Conservation (phyloP, 2,329 filamentous ascomycete genomes). For the Ceratocystis variospora region DNA sequence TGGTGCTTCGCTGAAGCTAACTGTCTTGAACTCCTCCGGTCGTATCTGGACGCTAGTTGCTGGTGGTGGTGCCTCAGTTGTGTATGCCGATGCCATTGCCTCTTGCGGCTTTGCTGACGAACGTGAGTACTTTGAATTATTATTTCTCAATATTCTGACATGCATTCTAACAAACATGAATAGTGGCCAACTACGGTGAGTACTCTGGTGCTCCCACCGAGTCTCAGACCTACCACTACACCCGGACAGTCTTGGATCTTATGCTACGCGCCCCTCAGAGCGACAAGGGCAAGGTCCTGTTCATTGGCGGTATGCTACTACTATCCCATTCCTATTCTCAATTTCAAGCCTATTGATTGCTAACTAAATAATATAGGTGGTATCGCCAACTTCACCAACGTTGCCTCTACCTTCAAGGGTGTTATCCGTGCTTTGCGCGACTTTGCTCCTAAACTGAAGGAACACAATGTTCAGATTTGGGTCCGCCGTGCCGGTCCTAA, state of each 20-base stretch:
- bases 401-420: constrained; percentile 98
- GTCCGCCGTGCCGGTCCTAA: constrained; percentile 78
- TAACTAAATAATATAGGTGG: constrained; percentile 33
- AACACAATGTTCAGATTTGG: constrained; percentile 99
- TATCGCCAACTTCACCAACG: constrained; percentile 99
- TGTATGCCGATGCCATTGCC: constrained; percentile 97
- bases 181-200: constrained; percentile 93
- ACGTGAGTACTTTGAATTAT: constrained; percentile 25
- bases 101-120: constrained; percentile 90
- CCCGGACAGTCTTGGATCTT: constrained; percentile 87
- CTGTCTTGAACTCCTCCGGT: constrained; percentile 79
- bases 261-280: constrained; percentile 82
- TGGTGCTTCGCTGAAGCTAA: constrained; percentile 95
- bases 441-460: constrained; percentile 67
- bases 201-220: constrained; percentile 98
- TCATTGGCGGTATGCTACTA: constrained; percentile 61
- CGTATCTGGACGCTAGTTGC: constrained; percentile 97
- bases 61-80: constrained; percentile 97
- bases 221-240: constrained; percentile 98
- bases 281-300: constrained; percentile 92
- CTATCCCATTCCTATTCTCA: background rate
- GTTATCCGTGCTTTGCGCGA: constrained; percentile 93
- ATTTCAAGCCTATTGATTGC: background rate
- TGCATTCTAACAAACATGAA: background rate
- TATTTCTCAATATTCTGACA: background rate